Base-by-base conservation (phyloP, 768 basidiomycete species). In the Termitomyces titanicus region DNA sequence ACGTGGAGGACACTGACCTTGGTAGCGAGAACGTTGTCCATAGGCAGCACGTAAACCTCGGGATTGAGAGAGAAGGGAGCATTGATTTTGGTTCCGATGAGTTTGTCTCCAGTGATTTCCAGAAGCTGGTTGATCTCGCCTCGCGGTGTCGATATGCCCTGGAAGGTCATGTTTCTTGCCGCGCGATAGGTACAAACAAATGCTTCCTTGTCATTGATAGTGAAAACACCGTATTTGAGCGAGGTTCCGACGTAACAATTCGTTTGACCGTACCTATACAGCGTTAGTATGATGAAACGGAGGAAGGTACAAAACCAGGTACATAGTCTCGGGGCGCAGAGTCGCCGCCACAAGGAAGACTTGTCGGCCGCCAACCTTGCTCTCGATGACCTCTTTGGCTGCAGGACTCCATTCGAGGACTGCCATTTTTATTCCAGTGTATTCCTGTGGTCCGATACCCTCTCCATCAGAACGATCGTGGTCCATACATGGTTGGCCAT, bases 401-500 rank as follows among this genome's bases (percentile, higher is more conserved):
- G 75, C 80, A 22, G 80, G 76, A 59, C 89, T 87, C 89, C 92
- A 98, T 56, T 90, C 76, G 13, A 86, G 73, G 2, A 98, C 94
- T 71, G 92, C 85, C 90, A 98, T 92, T 77, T 97, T 98, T 70
- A 98, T 72, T 18, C 78, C 89, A 18, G 95, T 92, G 73, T 98
- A 98, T 67, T 98, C 96, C 65, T 95, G 93, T 4, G 97, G 97
- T 6, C 92, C 93, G 53, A 94, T 76, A 45, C 88, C 96, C 72
- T 99, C 97, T 39, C 97, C 97, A 56, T 93, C 92, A 49, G 85
- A 82, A 54, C 97, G 89, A 70, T 99, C 97, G 74, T 99, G 97
- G 72, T 99, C 97, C 97, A 99, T 98, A 67, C 97, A 99, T 0
- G 97, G 96, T 67, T 98, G 97, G 2, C 94, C 95, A 63, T 99